Base-by-base conservation (phyloP, 1,284 basidiomycete species). In the Ceratobasidium sp. region DNA sequence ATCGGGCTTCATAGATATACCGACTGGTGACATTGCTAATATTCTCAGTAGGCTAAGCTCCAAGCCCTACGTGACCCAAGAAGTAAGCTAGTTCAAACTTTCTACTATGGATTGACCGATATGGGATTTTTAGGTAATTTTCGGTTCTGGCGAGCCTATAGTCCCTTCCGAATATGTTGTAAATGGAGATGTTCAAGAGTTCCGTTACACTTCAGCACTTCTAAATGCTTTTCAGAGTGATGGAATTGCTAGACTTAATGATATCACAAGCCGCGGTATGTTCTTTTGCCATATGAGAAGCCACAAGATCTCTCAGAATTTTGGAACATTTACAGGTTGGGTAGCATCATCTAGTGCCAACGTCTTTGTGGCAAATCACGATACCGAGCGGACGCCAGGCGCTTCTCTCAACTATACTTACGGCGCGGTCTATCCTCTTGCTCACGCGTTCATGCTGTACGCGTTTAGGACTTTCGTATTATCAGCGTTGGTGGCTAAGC, bases 301-400 rank as follows among this genome's bases (percentile, higher is more conserved):
- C 12, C 61, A 52, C 44, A 59, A 13, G 33, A 12, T 54, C 26
- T 44, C 48, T 13, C 38, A n/a, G 33, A 23, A 46, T 20, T n/a
- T 15, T 54, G 20, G 56, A 3, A 40, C 54, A 20, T 54, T 73
- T 2, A 4, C 64, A 90, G 90, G 90, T 13, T 92, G 91, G 91
- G 85, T 92, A 1, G 54, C 88, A 0, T 86, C 90, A 7, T 83
- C 83, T 0, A 81, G 83, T 42, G 91, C 91, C 0, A 93, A 93
- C 80, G 88, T 91, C 20, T 92, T 93, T 79, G 90, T 93, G 3
- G 80, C 88, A 0, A 91, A 93, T 81, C 91, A 92, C 79, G 92
- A 93, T 80, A 92, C 91, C 0, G 92, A 92, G 82, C 84, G 91
- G 15, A 61, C 59, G 5, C 38, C 28, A 74, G 89, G 89, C 1